Conservation (phyloP, 2,329 filamentous ascomycete genomes). For the Hymenoscyphus fraxineus region DNA sequence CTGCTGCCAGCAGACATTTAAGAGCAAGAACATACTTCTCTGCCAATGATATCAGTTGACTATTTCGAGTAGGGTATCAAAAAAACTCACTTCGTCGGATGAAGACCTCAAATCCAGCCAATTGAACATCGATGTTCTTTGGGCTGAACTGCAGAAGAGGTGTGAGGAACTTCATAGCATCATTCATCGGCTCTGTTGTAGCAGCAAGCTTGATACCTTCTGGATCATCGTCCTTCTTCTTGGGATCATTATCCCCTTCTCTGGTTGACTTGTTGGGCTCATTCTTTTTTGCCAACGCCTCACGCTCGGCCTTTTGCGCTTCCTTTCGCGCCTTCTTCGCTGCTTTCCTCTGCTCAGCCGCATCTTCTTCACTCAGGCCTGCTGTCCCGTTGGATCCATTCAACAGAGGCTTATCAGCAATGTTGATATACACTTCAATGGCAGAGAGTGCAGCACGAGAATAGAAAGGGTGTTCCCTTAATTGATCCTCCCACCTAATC, state of each 20-base stretch:
- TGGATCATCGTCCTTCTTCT: conserved; percentile 90
- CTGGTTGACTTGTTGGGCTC: conserved; percentile 74
- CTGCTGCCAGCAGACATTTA: conserved; percentile 74
- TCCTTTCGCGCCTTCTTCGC: conserved; percentile 88
- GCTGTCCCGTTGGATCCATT: conserved; percentile 60
- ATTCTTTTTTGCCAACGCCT: conserved; percentile 76
- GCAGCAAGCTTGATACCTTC: conserved; percentile 74
- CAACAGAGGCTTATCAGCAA: conserved; percentile 70
- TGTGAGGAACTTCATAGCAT: conserved; percentile 80
- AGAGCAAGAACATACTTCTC: conserved; percentile 86
- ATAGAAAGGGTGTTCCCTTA: conserved; percentile 92
- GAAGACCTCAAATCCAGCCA: conserved; percentile 86
- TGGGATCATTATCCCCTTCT: conserved; percentile 58
- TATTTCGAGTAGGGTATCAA: background rate
- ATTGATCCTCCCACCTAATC: conserved; percentile 89
- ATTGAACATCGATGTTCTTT: conserved; percentile 75
- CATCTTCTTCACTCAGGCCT: conserved; percentile 47
- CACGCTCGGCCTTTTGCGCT: conserved; percentile 67
- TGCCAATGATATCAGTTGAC: conserved; percentile 39
- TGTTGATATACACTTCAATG: conserved; percentile 71
- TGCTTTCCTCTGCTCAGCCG: conserved; percentile 77
- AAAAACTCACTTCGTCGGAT: conserved; percentile 68
- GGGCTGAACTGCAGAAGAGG: conserved; percentile 81
- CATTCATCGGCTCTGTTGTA: conserved; percentile 77
- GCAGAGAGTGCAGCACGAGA: conserved; percentile 78